These are phyloP conservation scores for Auxenochlorella pyrenoidosa DNA, from an alignment of 139 green algal species.

Conservation along the genomic window DNA sequence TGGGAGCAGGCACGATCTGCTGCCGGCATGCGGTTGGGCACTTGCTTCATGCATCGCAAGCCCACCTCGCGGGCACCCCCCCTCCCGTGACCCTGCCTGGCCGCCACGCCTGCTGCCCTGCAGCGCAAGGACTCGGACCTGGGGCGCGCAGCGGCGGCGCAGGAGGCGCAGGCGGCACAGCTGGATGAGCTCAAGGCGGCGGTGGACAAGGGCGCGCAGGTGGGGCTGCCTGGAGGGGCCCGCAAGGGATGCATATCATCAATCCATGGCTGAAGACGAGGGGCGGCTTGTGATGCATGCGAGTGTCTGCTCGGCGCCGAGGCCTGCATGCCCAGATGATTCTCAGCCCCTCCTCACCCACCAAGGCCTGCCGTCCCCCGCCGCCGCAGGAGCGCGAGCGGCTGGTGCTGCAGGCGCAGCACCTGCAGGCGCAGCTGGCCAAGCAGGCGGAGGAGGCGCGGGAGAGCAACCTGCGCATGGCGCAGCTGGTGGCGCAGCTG, in stretches of 20 bases:
- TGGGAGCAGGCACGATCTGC: no score
- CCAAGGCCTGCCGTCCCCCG: no score
- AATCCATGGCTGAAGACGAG: no score
- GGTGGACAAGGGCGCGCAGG: constrained; percentile 3
- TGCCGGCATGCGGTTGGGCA: no score
- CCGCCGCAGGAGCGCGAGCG: neutral
- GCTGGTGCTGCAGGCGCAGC: constrained; percentile 11
- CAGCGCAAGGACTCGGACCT: constrained; percentile 31
- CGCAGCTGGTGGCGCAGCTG: constrained; percentile 5
- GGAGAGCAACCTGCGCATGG: neutral
- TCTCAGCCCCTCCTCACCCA: no score
- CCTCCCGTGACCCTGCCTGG: no score
- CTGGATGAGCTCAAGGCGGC: constrained; percentile 17
- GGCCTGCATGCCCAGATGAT: neutral
- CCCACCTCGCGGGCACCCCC: no score
- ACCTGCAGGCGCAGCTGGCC: constrained; percentile 24
- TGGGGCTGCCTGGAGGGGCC: neutral
- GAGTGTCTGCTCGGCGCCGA: neutral
- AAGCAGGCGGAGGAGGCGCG: constrained; percentile 30
- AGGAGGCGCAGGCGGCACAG: neutral
- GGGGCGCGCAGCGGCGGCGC: neutral
- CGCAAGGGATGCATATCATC: no score
- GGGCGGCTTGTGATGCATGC: no score
- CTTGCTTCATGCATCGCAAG: no score
- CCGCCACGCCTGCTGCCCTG: no score